Percentiles rank a stretch among this genome's conserved stretches.
Conservation (phyloP, 306 rosid species). For the Gynostemma pentaphyllum region DNA sequence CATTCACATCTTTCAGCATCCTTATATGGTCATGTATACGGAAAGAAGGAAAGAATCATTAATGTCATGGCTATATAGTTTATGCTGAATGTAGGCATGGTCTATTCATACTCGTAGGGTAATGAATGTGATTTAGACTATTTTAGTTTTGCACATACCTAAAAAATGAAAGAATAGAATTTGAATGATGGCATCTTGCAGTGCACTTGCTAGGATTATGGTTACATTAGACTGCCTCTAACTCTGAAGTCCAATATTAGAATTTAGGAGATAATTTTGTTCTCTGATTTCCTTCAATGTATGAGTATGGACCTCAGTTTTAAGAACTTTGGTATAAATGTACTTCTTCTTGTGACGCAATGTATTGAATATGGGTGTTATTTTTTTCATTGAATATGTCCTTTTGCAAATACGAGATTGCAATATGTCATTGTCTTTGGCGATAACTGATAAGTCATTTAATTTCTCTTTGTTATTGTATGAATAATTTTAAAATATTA, state of each 20-base stretch:
- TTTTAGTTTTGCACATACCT: not conserved
- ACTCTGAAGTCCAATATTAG: not conserved
- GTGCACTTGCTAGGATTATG: not conserved
- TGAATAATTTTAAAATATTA: not conserved
- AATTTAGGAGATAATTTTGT: not conserved
- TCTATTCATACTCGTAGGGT: not conserved
- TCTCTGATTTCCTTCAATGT: not conserved
- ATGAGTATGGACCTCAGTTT: not conserved
- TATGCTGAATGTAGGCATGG: not conserved
- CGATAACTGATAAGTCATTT: not conserved
- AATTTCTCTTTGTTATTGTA: not conserved
- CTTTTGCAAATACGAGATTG: not conserved
- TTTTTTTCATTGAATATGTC: not conserved
- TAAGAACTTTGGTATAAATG: not conserved
- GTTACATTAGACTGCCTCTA: not conserved
- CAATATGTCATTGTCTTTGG: not conserved
- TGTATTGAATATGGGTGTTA: no score
- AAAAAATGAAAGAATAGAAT: not conserved
- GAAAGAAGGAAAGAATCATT: not conserved
- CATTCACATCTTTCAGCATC: not conserved
- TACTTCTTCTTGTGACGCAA: not conserved
- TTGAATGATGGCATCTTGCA: not conserved
- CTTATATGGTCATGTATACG: not conserved
- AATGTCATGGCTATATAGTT: not conserved
- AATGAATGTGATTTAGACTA: constrained; percentile 1